Conservation (phyloP, 306 rosid genomes). For the Begonia fuchsioides region DNA sequence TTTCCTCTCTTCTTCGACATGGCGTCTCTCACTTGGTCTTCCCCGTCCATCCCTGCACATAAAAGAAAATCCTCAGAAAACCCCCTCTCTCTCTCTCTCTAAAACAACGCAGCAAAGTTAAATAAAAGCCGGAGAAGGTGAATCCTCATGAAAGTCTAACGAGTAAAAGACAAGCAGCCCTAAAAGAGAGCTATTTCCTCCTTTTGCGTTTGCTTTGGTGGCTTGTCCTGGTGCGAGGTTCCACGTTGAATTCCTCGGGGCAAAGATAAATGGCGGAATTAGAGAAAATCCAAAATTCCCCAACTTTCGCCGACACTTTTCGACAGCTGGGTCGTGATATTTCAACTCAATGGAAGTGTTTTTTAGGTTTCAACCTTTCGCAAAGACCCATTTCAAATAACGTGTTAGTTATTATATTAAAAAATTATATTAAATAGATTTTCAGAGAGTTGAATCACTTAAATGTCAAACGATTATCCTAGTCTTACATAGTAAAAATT, state of each 20-base stretch:
- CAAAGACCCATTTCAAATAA: too few species aligned
- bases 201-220: neutral
- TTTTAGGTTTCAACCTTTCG: too few species aligned
- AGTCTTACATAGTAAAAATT: too few species aligned
- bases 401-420: too few species aligned
- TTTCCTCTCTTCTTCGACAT: constrained; percentile 11
- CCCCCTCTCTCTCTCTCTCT: constrained; percentile 5
- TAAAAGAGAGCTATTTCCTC: neutral
- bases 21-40: constrained; percentile 3
- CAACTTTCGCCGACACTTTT: constrained; percentile 21
- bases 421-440: too few species aligned
- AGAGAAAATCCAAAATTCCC: constrained; percentile 19
- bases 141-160: constrained; percentile 16
- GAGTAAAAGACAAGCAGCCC: constrained; percentile 12
- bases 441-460: too few species aligned
- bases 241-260: constrained; percentile 44
- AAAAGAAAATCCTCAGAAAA: neutral
- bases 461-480: too few species aligned
- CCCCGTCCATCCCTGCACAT: constrained; percentile 3
- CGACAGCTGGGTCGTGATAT: neutral
- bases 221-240: constrained; percentile 18
- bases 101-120: neutral
- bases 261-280: constrained; percentile 1
- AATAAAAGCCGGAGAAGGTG: constrained; percentile 7
- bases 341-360: neutral